Evolutionary conservation across 352 stramenopile species (phyloP).

Genomic region (Aphanomyces astaci): DNA sequence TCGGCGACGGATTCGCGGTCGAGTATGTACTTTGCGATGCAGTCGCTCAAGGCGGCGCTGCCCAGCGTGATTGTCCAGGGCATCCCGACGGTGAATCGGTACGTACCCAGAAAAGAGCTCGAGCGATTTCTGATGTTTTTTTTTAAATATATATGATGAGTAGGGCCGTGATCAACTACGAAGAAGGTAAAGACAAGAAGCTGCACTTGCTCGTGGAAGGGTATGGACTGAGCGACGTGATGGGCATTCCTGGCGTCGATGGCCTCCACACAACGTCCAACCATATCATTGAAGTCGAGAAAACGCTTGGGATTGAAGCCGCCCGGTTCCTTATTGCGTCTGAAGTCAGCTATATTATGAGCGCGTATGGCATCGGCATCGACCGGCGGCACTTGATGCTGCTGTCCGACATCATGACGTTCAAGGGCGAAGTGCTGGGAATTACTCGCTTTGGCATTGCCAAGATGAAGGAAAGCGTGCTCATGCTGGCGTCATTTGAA

Average conservation of each 20-base stretch:
- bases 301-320: conserved; percentile 97
- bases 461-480: conserved; percentile 99
- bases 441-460: conserved; percentile 97
- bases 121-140: no score
- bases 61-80: conserved; percentile 97
- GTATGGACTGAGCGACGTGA: conserved; percentile 96
- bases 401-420: conserved; percentile 99
- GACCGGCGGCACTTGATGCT: conserved; percentile 98
- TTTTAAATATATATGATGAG: not conserved
- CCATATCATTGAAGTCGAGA: conserved; percentile 97
- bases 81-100: conserved; percentile 94
- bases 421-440: conserved; percentile 88
- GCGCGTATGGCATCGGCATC: conserved; percentile 97
- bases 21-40: conserved; percentile 89
- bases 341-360: conserved; percentile 99
- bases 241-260: conserved; percentile 96
- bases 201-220: conserved; percentile 99
- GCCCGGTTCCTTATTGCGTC: conserved; percentile 94
- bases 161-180: conserved; percentile 96
- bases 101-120: not conserved
- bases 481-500: conserved; percentile 99
- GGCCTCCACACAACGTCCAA: conserved; percentile 95
- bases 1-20: conserved; percentile 60
- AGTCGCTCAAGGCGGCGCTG: conserved; percentile 93
- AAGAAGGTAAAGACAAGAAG: conserved; percentile 60